Evolutionary conservation across 345 rosid genomes (phyloP).

Genomic region (Hibiscus mutabilis): DNA sequence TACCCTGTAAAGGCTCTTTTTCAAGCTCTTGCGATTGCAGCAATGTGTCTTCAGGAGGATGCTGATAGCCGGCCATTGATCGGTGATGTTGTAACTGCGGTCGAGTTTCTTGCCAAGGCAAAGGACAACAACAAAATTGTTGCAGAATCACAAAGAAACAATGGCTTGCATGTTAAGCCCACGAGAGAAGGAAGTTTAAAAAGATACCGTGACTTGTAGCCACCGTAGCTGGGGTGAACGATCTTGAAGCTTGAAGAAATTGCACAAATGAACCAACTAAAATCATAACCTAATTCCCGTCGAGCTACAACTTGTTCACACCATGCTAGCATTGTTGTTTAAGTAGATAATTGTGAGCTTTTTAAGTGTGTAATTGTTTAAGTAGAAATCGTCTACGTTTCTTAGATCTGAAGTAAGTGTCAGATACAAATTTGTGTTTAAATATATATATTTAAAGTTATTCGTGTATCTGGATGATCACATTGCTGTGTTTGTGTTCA

Average conservation of each 20-base stretch:
- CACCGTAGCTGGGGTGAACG: background rate
- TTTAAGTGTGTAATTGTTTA: background rate
- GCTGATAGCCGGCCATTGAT: slow-evolving; percentile 44
- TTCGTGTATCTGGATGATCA: too few relatives aligned
- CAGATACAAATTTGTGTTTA: background rate
- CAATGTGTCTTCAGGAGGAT: slow-evolving; percentile 62
- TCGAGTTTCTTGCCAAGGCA: slow-evolving; percentile 40
- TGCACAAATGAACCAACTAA: background rate
- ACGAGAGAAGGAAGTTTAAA: background rate
- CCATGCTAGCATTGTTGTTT: background rate
- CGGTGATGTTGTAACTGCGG: slow-evolving; percentile 58
- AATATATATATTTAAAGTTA: too few relatives aligned
- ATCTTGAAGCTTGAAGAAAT: background rate
- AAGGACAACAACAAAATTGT: background rate
- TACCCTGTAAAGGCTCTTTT: slow-evolving; percentile 48
- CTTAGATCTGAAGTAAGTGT: background rate
- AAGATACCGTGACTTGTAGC: slow-evolving; percentile 1
- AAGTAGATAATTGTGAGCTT: background rate
- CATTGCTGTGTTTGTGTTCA: too few relatives aligned
- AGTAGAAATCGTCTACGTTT: background rate
- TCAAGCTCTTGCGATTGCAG: slow-evolving; percentile 57
- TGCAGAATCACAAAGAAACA: background rate
- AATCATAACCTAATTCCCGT: background rate
- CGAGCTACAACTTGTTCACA: background rate
- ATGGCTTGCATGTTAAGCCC: background rate